Percentiles rank a stretch among this genome's conserved stretches.
phyloP scores from a whole-genome alignment of 345 rosid species.

The Rhodamnia argentea region DNA sequence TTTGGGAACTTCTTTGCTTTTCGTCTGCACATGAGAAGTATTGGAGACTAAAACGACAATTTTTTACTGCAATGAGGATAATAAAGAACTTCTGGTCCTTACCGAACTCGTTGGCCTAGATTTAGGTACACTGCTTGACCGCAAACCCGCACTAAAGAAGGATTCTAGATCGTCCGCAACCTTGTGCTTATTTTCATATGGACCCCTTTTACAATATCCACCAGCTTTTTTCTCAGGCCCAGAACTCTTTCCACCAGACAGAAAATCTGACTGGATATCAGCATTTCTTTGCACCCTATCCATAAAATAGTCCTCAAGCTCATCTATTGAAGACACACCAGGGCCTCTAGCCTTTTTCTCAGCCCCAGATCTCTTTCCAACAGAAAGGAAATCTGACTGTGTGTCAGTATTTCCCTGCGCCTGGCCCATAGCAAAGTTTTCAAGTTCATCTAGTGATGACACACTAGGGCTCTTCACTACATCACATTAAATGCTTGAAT shows the following conservation, averaged over 20 bases:
- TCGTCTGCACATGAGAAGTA: constrained; percentile 22
- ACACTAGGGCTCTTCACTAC: constrained; percentile 35
- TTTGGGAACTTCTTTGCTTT: constrained; percentile 22
- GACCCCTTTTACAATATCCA: constrained; percentile 32
- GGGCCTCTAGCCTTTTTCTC: constrained; percentile 23
- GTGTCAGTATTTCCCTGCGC: constrained; percentile 21
- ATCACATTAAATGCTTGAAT: constrained; percentile 6
- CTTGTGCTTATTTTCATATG: constrained; percentile 20
- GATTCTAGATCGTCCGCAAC: constrained; percentile 59
- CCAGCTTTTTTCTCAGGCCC: constrained; percentile 12
- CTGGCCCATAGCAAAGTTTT: constrained; percentile 58
- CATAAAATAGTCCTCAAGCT: constrained; percentile 69
- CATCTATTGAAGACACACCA: constrained; percentile 47
- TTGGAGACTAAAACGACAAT: background rate
- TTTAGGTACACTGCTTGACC: constrained; percentile 74
- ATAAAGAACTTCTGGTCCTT: constrained; percentile 13
- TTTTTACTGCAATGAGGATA: background rate
- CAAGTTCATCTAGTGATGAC: constrained; percentile 67
- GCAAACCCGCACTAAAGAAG: constrained; percentile 32
- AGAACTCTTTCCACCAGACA: constrained; percentile 2
- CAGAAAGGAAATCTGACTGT: constrained; percentile 1
- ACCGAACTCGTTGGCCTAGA: constrained; percentile 45
- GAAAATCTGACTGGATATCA: constrained; percentile 1
- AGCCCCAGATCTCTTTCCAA: constrained; percentile 1
- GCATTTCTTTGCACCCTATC: constrained; percentile 31